Evolutionary conservation across 2,329 filamentous ascomycete species (phyloP).

Genomic region (Emergomyces orientalis): DNA sequence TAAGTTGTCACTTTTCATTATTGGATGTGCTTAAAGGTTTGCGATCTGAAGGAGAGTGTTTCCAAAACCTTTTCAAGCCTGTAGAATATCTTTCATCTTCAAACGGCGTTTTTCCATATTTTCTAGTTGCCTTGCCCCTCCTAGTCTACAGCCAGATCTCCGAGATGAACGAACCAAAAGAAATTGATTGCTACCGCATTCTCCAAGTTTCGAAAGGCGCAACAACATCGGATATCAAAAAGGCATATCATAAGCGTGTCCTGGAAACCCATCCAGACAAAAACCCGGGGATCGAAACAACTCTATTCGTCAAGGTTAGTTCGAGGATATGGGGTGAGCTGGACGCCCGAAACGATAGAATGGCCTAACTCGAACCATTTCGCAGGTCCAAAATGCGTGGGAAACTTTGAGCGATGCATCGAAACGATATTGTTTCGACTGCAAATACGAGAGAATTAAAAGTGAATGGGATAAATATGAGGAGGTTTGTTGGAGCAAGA

Average conservation of each 20-base stretch:
- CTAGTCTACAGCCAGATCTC: neutral
- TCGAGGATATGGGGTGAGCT: neutral
- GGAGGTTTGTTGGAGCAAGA: neutral
- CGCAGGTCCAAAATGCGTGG: slow-evolving; percentile 3
- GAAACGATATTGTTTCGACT: slow-evolving; percentile 5
- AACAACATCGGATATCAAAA: slow-evolving; percentile 8
- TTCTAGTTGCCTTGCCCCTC: neutral
- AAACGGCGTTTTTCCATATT: neutral
- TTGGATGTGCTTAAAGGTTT: neutral
- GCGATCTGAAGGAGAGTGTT: neutral
- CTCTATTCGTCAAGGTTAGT: slow-evolving; percentile 1
- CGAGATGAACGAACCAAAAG: neutral
- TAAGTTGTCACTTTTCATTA: neutral
- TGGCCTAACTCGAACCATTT: neutral
- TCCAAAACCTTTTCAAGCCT: neutral
- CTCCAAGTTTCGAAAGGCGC: slow-evolving; percentile 10
- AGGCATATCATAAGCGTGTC: slow-evolving; percentile 11
- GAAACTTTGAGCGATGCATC: neutral
- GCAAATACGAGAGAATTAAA: slow-evolving; percentile 1
- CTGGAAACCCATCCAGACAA: slow-evolving; percentile 13
- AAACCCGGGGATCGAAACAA: slow-evolving; percentile 6
- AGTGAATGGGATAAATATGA: slow-evolving; percentile 1
- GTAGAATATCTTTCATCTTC: neutral
- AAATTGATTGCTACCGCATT: slow-evolving; percentile 13
- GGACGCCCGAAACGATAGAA: neutral